Evolutionary conservation across 345 rosid species (phyloP), one percentile per base, ranked within the genome.

Genomic region (Ceriops decandra): DNA sequence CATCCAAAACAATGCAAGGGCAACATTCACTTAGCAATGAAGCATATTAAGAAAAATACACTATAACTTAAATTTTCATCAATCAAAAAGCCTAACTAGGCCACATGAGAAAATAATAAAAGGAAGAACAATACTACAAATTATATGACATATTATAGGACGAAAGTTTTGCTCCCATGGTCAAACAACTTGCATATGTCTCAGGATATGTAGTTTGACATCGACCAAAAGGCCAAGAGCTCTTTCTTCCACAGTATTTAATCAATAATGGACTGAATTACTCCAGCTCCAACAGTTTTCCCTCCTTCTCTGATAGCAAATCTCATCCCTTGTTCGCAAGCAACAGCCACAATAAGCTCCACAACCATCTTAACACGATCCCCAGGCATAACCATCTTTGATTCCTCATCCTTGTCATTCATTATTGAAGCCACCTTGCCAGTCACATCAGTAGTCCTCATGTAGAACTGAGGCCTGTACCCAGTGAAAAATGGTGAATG

Each of bases 231-330:
- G 31, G 65, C 63, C 60, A 61, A 62, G 64, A 24, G 49, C 68
- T 47, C 22, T 58, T 57, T 26, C 56, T 33, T 32, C 32, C 24
- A 38, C 59, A 57, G 46, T 57, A 67, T 64, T 66, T 77, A 77
- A 64, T 72, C 65, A 60, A 93, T 66, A 73, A 95, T 91, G 47
- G 95, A 66, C 85, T 84, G 88, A 81, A 95, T 92, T 63, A 92
- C 99, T 64, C 95, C 95, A 16, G 98, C 99, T 36, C 96, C 99
- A 57, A 92, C 92, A 42, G 97, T 92, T 88, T 84, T 90, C 27
- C 98, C 99, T 68, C 93, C 99, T 81, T 95, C 97, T 79, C 96
- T 80, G 70, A 95, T 90, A 33, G 99, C 98, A 85, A 95, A 90
- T 83, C 97, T 81, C 98, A 89, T 91, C 9, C 99, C 97, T 81